Evolutionary conservation across 2,329 filamentous ascomycete species (phyloP), one percentile per base, ranked within the genome.

Genomic region (Hypoxylon sp.): DNA sequence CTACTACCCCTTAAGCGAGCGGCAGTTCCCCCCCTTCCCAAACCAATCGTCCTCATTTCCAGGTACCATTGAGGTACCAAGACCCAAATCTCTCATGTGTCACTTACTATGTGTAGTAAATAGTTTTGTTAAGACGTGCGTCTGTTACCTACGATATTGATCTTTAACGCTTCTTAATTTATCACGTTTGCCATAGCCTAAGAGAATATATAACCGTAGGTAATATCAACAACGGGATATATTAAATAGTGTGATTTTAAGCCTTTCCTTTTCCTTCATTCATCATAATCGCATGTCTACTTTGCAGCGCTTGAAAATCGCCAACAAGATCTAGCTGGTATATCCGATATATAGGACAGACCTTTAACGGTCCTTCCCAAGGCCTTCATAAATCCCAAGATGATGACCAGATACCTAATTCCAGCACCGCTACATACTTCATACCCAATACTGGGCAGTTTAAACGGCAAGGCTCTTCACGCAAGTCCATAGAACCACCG

Each of bases 401-500:
- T 25, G 17, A 11, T 14, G n/a, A 49, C 45, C 46, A 30, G 30
- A 60, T 51, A 49, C 60, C 51, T 41, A 17, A 48, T 53, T 14
- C 14, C 36, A 36, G 45, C 19, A 45, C 36, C 28, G 13, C 19
- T 21, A 36, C 51, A 36, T 17, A 53, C 57, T 28, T 45, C 30
- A 46, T 50, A 25, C 65, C 58, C 19, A 17, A 14, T 60, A 21
- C 4, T 32, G 49, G 3, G 23, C 13, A 60, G 4, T 41, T 32
- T 81, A 90, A 70, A 90, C 76, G 60, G 86, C 86, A 66, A 95
- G 80, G 19, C 93, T 93, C 80, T 95, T 92, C 41, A 97, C 94
- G 75, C 97, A 90, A 65, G 94, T 87, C 96, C 96, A 99, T 67
- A 99, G 81, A 55, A 97, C 90, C 63, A 99, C 89, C 3, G 96